Conservation (phyloP, 306 rosid species). For the Quercus cerris region DNA sequence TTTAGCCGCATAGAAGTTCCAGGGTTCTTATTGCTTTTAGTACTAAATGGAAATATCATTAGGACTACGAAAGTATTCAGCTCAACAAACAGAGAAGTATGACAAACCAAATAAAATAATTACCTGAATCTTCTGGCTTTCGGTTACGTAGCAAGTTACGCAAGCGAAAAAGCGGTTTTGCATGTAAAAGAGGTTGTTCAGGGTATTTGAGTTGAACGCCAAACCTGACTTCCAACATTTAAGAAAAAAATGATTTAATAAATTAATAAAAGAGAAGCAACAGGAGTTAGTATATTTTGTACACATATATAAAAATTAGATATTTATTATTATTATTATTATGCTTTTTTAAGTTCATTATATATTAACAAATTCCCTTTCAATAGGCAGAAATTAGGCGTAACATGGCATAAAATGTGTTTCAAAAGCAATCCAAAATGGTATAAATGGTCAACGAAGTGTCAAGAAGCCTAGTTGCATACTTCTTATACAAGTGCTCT, state of each 20-base stretch:
- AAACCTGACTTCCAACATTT: constrained; percentile 52
- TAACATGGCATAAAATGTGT: background rate
- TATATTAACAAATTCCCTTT: background rate
- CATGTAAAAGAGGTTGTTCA: constrained; percentile 72
- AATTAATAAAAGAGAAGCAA: background rate
- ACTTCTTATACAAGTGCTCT: constrained; percentile 52
- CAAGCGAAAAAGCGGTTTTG: constrained; percentile 64
- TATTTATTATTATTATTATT: background rate
- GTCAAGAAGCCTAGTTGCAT: constrained; percentile 27
- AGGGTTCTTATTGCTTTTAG: background rate
- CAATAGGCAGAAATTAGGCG: constrained; percentile 15
- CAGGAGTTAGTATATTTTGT: background rate
- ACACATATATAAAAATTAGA: background rate
- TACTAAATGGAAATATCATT: background rate
- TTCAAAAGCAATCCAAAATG: constrained; percentile 15
- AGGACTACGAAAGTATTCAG: too few relatives aligned
- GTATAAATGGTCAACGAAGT: background rate
- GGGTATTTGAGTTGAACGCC: constrained; percentile 68
- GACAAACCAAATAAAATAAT: constrained; percentile 11
- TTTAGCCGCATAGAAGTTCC: background rate
- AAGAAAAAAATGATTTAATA: constrained; percentile 3
- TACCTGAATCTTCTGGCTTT: constrained; percentile 62
- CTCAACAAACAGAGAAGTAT: background rate
- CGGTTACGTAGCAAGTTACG: constrained; percentile 80
- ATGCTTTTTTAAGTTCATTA: background rate